Conservation (phyloP, 2,329 filamentous ascomycete species). For the Scedosporium dehoogii region DNA sequence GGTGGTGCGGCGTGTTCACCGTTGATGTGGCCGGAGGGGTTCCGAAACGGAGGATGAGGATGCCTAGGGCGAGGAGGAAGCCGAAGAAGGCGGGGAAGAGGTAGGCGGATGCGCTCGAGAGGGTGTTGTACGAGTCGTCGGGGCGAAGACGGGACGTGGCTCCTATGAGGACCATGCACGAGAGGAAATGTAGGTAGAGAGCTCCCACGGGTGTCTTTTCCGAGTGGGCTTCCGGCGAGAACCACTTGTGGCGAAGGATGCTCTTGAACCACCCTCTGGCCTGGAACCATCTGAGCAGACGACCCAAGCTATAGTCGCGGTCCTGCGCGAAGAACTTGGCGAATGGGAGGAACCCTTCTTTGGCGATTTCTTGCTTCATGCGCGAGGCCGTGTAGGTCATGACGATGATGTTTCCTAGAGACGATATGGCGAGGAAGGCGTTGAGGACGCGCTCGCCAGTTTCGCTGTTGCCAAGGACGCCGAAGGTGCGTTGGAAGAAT, state of each 20-base stretch:
- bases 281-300: conserved; percentile 21
- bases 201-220: conserved; percentile 26
- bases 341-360: conserved; percentile 44
- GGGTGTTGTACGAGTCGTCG: conserved; percentile 19
- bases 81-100: conserved; percentile 25
- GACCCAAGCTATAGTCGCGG: conserved; percentile 22
- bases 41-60: conserved; percentile 23
- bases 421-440: conserved; percentile 41
- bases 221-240: conserved; percentile 23
- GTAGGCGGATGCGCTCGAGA: conserved; percentile 23
- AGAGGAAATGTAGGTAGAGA: conserved; percentile 22
- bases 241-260: conserved; percentile 17
- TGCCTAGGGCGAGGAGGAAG: conserved; percentile 22
- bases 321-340: conserved; percentile 36
- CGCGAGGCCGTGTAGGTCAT: conserved; percentile 46
- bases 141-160: conserved; percentile 19
- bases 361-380: conserved; percentile 52
- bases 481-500: conserved; percentile 24
- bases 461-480: conserved; percentile 16
- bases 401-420: conserved; percentile 45
- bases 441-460: conserved; percentile 28
- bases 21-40: conserved; percentile 19
- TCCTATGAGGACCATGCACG: conserved; percentile 23
- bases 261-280: conserved; percentile 19
- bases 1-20: conserved; percentile 5